Evolutionary conservation across 495 filamentous ascomycete species (phyloP).

Genomic region (Lasiosphaeris hirsuta): DNA sequence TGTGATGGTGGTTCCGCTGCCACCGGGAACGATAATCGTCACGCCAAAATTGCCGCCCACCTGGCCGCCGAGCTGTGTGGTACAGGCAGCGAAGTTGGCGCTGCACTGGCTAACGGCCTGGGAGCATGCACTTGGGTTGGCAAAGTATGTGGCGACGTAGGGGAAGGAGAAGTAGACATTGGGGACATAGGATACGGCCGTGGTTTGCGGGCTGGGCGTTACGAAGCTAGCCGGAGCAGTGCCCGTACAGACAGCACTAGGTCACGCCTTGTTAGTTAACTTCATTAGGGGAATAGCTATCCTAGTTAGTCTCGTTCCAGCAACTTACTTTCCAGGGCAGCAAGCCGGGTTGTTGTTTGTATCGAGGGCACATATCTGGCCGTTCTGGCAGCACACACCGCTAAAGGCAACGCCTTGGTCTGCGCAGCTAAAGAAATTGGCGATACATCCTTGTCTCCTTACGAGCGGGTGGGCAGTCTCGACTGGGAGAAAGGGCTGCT

Average conservation of each 20-base stretch:
- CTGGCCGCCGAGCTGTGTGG: conserved; percentile 52
- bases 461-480: conserved; percentile 24
- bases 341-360: conserved; percentile 41
- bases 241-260: conserved; percentile 45
- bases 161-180: conserved; percentile 65
- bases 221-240: conserved; percentile 45
- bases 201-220: conserved; percentile 38
- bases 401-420: conserved; percentile 35
- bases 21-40: conserved; percentile 58
- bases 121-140: conserved; percentile 59
- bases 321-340: conserved; percentile 45
- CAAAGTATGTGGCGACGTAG: conserved; percentile 63
- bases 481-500: conserved; percentile 30
- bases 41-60: conserved; percentile 52
- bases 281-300: background rate
- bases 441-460: conserved; percentile 30
- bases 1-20: conserved; percentile 50
- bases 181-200: conserved; percentile 39
- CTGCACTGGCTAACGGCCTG: conserved; percentile 64
- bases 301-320: background rate
- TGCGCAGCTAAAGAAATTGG: conserved; percentile 45
- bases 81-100: conserved; percentile 61
- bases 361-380: conserved; percentile 42
- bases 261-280: background rate
- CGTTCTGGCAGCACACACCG: conserved; percentile 44